Conservation (phyloP, 768 basidiomycete genomes). For the Amanita jacksonii region DNA sequence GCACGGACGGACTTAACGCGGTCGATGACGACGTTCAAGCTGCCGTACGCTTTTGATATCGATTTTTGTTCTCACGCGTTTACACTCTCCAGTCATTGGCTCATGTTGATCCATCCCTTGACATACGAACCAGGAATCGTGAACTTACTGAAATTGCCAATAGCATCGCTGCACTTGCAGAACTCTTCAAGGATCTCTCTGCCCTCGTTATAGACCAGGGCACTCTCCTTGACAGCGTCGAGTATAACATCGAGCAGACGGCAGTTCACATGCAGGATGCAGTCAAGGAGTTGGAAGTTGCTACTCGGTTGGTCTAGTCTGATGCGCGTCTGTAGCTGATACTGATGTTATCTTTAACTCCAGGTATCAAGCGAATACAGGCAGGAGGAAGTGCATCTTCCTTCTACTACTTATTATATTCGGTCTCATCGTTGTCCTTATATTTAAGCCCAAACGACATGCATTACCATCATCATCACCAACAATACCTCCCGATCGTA, state of each 20-base stretch:
- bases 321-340: conserved; percentile 6
- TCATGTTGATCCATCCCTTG: conserved; percentile 31
- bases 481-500: conserved; percentile 12
- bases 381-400: conserved; percentile 88
- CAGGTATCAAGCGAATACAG: conserved; percentile 92
- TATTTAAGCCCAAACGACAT: conserved; percentile 81
- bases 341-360: conserved; percentile 9
- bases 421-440: conserved; percentile 77
- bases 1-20: conserved; percentile 73
- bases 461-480: conserved; percentile 21
- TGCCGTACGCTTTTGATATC: conserved; percentile 45
- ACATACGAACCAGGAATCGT: conserved; percentile 38
- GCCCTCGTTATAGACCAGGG: conserved; percentile 96
- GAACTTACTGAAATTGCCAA: conserved; percentile 88
- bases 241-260: conserved; percentile 95
- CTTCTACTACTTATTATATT: conserved; percentile 84
- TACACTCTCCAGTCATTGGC: conserved; percentile 28
- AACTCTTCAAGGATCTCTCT: conserved; percentile 93
- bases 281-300: conserved; percentile 73
- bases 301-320: conserved; percentile 59
- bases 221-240: conserved; percentile 90
- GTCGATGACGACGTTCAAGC: conserved; percentile 88
- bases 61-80: conserved; percentile 13
- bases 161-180: conserved; percentile 84
- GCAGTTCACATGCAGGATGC: conserved; percentile 75